These are phyloP conservation scores for Neofusicoccum umdonicola DNA, from an alignment of 2,329 filamentous ascomycete genomes.

Conservation along the genomic window DNA sequence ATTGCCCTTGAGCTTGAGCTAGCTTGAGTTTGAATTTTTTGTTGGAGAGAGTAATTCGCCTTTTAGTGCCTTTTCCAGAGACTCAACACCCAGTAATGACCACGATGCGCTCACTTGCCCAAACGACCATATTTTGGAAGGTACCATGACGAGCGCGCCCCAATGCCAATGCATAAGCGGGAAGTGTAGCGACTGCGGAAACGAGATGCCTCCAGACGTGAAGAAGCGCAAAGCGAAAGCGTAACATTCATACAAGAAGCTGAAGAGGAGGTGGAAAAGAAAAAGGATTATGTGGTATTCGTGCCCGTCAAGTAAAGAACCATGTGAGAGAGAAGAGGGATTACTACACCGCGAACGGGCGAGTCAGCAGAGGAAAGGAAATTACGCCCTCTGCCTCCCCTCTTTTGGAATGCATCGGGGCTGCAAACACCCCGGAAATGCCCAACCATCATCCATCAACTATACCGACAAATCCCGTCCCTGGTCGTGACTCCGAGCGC, in stretches of 20 bases:
- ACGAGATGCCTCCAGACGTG: background rate
- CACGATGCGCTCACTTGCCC: background rate
- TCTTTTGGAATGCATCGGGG: conserved; percentile 4
- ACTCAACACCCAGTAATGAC: background rate
- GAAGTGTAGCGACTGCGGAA: background rate
- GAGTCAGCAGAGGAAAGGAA: background rate
- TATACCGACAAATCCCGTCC: conserved; percentile 5
- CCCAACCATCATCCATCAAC: conserved; percentile 9
- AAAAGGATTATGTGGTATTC: conserved; percentile 8
- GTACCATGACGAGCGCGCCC: background rate
- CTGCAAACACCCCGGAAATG: background rate
- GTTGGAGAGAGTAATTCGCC: background rate
- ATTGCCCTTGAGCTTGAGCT: no score
- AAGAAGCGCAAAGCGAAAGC: background rate
- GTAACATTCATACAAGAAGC: conserved; percentile 1
- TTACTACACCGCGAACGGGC: conserved; percentile 2
- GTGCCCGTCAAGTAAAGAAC: background rate
- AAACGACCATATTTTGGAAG: background rate
- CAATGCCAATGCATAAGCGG: background rate
- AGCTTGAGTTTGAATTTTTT: background rate
- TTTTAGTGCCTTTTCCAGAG: background rate
- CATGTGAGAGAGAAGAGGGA: background rate
- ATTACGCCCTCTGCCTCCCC: background rate
- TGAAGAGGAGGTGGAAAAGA: background rate
- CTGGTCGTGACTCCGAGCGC: background rate